A percentile compares a stretch with the other conserved stretches of the same genome.
Evolutionary conservation across 75 land plant genomes (phyloP).

Genomic region (Adiantum capillusveneris): DNA sequence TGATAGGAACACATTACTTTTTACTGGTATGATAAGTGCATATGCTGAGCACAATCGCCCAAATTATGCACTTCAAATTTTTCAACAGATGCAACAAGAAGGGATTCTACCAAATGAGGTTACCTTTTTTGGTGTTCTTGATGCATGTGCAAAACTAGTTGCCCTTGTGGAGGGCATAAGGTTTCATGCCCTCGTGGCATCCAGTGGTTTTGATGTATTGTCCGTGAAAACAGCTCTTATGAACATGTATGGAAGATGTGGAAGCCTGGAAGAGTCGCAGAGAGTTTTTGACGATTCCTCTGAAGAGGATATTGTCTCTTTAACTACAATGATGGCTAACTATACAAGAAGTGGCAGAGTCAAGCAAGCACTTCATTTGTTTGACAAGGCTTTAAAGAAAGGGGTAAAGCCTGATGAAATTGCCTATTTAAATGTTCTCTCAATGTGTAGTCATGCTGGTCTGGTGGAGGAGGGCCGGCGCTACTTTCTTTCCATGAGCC

Average conservation of each 20-base stretch:
- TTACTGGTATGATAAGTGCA: neutral
- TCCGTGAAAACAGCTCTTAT: neutral
- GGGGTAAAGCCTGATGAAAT: conserved; percentile 8
- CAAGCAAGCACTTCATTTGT: conserved; percentile 6
- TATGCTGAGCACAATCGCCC: neutral
- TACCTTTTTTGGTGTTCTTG: neutral
- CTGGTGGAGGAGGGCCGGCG: conserved; percentile 15
- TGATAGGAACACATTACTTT: neutral
- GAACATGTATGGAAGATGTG: conserved; percentile 7
- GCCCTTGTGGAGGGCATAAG: neutral
- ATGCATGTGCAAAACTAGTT: neutral
- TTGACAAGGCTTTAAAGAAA: neutral
- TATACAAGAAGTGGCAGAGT: conserved; percentile 2
- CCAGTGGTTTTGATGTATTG: neutral
- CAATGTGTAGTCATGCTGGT: conserved; percentile 21
- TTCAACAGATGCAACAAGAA: conserved; percentile 2
- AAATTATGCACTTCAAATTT: conserved; percentile 2
- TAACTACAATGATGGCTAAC: neutral
- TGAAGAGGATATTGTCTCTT: neutral
- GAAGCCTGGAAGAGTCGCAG: conserved; percentile 3
- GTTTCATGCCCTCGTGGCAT: neutral
- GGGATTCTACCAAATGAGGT: conserved; percentile 2
- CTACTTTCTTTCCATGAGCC: neutral
- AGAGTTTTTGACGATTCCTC: neutral
- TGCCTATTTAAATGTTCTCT: neutral